Evolutionary conservation across 108 stramenopile genomes (phyloP).

Genomic region (Parmales sp.): DNA sequence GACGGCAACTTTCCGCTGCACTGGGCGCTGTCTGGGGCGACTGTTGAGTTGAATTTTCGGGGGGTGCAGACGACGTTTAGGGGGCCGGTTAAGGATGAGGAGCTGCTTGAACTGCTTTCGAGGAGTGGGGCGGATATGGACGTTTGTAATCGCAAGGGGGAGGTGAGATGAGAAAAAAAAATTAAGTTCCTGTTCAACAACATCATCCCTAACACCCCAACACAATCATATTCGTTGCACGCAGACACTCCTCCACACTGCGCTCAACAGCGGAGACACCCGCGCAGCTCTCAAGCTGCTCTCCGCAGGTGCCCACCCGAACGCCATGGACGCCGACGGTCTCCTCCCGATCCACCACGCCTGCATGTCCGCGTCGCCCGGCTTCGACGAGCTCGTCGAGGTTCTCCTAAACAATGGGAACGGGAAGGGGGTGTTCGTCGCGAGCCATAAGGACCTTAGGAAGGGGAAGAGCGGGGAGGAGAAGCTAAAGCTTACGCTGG

Average conservation of each 20-base stretch:
- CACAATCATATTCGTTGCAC: no score
- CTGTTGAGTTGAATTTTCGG: not conserved
- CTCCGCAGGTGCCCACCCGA: slow-evolving; percentile 2
- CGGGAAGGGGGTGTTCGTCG: not conserved
- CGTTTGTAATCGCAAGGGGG: slow-evolving; percentile 6
- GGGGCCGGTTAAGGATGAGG: slow-evolving; percentile 6
- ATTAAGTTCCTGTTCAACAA: no score
- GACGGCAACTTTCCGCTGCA: slow-evolving; percentile 13
- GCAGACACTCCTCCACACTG: slow-evolving; percentile 7
- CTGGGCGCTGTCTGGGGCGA: not conserved
- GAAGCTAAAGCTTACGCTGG: not conserved
- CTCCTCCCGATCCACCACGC: slow-evolving; percentile 8
- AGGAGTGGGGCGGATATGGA: slow-evolving; percentile 4
- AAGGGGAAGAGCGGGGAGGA: slow-evolving; percentile 11
- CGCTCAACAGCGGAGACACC: not conserved
- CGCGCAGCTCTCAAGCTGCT: not conserved
- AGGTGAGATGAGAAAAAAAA: no score
- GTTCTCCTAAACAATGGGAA: not conserved
- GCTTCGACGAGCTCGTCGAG: not conserved
- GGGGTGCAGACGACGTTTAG: not conserved
- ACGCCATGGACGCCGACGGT: slow-evolving; percentile 12
- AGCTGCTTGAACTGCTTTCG: not conserved
- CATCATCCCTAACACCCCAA: no score
- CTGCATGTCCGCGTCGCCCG: not conserved
- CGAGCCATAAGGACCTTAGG: not conserved